Percentiles rank a stretch among this genome's conserved stretches.
phyloP scores from a whole-genome alignment of 2,329 filamentous ascomycete genomes.

The Colletotrichum paranaense region DNA sequence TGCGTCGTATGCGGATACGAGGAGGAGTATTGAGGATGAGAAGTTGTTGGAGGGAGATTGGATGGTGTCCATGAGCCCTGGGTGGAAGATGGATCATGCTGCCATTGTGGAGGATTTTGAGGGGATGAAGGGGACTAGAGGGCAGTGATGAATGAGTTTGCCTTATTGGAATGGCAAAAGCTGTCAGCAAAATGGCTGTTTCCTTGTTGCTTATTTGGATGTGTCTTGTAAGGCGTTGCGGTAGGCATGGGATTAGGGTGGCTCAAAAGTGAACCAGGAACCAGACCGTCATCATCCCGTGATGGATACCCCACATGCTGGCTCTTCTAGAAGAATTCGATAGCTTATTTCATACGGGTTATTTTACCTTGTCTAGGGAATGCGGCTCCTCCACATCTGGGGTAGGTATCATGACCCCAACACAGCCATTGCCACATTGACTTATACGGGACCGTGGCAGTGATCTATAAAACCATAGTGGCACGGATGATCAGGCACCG shows the following conservation, averaged over 20 bases:
- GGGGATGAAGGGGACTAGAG: slow-evolving; percentile 13
- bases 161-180: background rate
- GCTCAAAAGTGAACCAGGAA: background rate
- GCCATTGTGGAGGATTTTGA: slow-evolving; percentile 36
- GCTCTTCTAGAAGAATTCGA: slow-evolving; percentile 1
- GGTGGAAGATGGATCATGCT: slow-evolving; percentile 29
- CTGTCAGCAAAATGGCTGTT: background rate
- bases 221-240: background rate
- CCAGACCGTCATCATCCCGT: background rate
- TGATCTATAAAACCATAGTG: background rate
- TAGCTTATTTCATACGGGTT: background rate
- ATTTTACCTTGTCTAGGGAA: background rate
- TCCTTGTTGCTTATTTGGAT: background rate
- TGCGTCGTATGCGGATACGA: slow-evolving; percentile 15
- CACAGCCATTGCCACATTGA: background rate
- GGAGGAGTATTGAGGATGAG: slow-evolving; percentile 28
- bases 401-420: background rate
- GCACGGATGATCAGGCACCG: background rate
- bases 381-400: background rate
- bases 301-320: background rate
- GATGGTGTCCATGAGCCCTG: slow-evolving; percentile 28
- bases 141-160: background rate
- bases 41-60: slow-evolving; percentile 33
- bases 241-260: background rate
- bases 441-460: background rate